Evolutionary conservation across 2,329 filamentous ascomycete species (phyloP).

Genomic region (Gaeumannomyces sp.): DNA sequence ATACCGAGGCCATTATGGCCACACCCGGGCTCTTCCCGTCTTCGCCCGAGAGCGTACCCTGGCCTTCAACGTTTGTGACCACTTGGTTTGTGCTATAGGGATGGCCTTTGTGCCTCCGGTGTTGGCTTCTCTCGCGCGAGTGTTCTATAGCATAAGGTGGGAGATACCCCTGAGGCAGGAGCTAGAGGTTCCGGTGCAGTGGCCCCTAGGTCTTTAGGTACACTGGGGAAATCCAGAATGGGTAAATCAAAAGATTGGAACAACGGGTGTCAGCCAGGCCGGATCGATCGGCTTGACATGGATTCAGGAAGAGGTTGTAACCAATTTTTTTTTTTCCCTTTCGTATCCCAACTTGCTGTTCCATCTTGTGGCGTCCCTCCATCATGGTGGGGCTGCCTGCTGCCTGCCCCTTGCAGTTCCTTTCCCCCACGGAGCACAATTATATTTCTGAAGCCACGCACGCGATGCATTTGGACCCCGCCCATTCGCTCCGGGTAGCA

Average conservation of each 20-base stretch:
- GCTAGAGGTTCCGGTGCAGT: not conserved
- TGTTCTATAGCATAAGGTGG: not conserved
- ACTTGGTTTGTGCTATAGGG: not conserved
- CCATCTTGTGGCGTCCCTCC: not conserved
- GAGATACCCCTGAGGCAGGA: not conserved
- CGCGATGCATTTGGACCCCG: too few relatives aligned
- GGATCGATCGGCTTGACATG: not conserved
- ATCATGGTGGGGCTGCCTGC: not conserved
- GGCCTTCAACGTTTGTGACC: not conserved
- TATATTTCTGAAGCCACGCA: too few relatives aligned
- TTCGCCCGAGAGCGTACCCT: not conserved
- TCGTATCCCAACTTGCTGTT: not conserved
- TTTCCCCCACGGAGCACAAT: not conserved
- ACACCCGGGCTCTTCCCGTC: not conserved
- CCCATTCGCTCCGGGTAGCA: too few relatives aligned
- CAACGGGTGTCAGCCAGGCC: not conserved
- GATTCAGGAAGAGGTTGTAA: not conserved
- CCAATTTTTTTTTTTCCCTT: not conserved
- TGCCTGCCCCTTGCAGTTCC: not conserved
- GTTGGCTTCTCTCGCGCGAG: not conserved
- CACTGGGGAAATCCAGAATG: not conserved
- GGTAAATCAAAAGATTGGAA: not conserved
- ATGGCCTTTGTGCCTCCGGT: not conserved
- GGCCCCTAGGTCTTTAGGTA: not conserved
- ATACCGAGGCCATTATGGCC: constrained; percentile 19